Evolutionary conservation across 768 basidiomycete species (phyloP).

Genomic region (Lanmaoa pseudosensibilis): DNA sequence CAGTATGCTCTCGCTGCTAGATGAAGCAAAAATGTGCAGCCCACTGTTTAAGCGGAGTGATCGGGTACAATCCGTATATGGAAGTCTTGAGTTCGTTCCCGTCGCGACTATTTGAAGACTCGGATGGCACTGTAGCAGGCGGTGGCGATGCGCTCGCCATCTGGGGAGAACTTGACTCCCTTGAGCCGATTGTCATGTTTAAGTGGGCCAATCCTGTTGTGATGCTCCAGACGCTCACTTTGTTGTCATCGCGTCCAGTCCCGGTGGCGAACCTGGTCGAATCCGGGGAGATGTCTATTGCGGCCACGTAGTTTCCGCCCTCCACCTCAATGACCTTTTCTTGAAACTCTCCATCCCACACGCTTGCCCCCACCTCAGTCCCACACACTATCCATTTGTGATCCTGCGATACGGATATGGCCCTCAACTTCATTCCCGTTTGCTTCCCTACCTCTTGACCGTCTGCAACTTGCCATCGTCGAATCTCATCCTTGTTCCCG

Average conservation of each 20-base stretch:
- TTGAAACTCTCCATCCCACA: background rate
- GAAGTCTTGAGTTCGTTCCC: background rate
- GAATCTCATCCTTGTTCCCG: background rate
- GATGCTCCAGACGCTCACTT: background rate
- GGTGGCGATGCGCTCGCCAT: background rate
- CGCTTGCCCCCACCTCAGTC: background rate
- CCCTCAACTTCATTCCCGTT: background rate
- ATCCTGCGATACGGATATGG: background rate
- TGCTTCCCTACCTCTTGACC: background rate
- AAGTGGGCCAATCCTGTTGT: background rate
- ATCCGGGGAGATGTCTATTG: background rate
- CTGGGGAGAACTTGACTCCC: background rate
- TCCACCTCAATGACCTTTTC: background rate
- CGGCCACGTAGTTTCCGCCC: background rate
- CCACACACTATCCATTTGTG: background rate
- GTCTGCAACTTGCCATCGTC: background rate
- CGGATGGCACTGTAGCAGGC: background rate
- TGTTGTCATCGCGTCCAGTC: too few relatives aligned
- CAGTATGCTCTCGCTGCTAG: background rate
- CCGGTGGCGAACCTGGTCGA: slow-evolving; percentile 1
- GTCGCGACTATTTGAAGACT: background rate
- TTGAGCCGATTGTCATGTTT: background rate
- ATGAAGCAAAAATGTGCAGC: background rate
- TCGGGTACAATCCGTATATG: accelerated
- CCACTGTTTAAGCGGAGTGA: background rate